A percentile compares a stretch with the other conserved stretches of the same genome.
These are phyloP conservation scores for Penicillium bialowiezense DNA, from an alignment of 495 filamentous ascomycete genomes.

Conservation along the genomic window DNA sequence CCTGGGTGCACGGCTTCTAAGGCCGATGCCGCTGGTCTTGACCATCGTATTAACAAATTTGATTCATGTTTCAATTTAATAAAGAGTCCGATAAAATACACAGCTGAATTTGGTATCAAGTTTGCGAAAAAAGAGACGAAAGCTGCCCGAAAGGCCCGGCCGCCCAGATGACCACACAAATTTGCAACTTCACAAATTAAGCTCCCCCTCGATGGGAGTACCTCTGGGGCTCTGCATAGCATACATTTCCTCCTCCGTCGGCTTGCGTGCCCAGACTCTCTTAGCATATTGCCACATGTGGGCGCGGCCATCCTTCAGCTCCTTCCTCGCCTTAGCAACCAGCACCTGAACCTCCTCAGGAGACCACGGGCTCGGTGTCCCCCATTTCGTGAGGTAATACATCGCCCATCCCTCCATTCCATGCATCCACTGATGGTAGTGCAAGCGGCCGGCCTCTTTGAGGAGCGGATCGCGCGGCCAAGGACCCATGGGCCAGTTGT, in stretches of 20 bases:
- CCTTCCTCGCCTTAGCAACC: constrained; percentile 7
- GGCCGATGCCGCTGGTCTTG: too few relatives aligned
- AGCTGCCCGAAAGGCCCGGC: too few relatives aligned
- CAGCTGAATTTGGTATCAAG: too few relatives aligned
- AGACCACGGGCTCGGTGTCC: constrained; percentile 8
- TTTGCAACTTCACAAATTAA: background rate
- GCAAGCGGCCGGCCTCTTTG: constrained; percentile 13
- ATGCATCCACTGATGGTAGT: constrained; percentile 9
- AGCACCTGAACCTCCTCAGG: constrained; percentile 11
- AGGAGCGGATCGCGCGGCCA: constrained; percentile 14
- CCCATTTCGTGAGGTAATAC: constrained; percentile 7
- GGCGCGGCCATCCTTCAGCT: constrained; percentile 5
- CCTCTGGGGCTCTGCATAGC: background rate
- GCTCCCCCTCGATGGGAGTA: background rate
- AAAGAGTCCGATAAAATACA: too few relatives aligned
- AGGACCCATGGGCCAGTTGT: constrained; percentile 16
- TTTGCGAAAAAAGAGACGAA: too few relatives aligned
- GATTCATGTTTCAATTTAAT: too few relatives aligned
- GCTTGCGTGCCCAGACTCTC: background rate
- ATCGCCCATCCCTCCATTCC: constrained; percentile 20
- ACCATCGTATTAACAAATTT: too few relatives aligned
- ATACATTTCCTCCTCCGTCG: constrained; percentile 5
- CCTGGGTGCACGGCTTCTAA: too few relatives aligned
- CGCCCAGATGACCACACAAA: background rate
- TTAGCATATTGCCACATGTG: constrained; percentile 9